Evolutionary conservation across 352 stramenopile species (phyloP).

Genomic region (Pythium folliculosum): DNA sequence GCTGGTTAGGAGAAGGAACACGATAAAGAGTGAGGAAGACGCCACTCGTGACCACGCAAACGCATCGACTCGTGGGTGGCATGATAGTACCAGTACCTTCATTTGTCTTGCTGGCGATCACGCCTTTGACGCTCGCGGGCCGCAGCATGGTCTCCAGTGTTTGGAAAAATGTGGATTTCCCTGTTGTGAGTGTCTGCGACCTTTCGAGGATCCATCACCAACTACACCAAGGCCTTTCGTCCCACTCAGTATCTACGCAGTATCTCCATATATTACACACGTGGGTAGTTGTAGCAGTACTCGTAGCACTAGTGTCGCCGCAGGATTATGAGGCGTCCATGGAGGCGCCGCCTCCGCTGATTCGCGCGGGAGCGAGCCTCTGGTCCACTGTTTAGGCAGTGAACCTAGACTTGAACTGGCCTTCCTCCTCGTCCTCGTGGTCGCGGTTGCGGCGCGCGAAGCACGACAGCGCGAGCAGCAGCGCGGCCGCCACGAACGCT

Average conservation of each 20-base stretch:
- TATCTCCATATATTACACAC: too few relatives aligned
- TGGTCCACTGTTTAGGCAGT: too few relatives aligned
- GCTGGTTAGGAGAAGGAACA: slow-evolving; percentile 1
- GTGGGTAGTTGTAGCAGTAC: too few relatives aligned
- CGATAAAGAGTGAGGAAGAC: neutral
- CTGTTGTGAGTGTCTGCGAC: too few relatives aligned
- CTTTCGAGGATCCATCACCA: too few relatives aligned
- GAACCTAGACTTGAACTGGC: slow-evolving; percentile 23
- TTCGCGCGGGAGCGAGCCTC: neutral
- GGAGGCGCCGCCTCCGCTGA: neutral
- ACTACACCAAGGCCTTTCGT: too few relatives aligned
- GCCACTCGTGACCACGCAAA: too few relatives aligned
- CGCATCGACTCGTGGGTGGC: too few relatives aligned
- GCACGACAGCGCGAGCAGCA: slow-evolving; percentile 63
- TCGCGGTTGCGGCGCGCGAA: slow-evolving; percentile 49
- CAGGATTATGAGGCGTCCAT: neutral
- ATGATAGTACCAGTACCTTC: too few relatives aligned
- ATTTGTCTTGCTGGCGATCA: slow-evolving; percentile 32
- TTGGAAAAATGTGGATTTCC: too few relatives aligned
- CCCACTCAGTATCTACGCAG: too few relatives aligned
- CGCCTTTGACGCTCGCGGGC: slow-evolving; percentile 32
- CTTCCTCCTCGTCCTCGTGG: slow-evolving; percentile 16
- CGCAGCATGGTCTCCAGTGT: slow-evolving; percentile 32
- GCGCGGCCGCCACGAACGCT: slow-evolving; percentile 48
- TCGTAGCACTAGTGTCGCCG: too few relatives aligned